These are phyloP conservation scores for Wallacemonas collosoma DNA, from an alignment of 208 protist genomes.

Conservation along the genomic window DNA sequence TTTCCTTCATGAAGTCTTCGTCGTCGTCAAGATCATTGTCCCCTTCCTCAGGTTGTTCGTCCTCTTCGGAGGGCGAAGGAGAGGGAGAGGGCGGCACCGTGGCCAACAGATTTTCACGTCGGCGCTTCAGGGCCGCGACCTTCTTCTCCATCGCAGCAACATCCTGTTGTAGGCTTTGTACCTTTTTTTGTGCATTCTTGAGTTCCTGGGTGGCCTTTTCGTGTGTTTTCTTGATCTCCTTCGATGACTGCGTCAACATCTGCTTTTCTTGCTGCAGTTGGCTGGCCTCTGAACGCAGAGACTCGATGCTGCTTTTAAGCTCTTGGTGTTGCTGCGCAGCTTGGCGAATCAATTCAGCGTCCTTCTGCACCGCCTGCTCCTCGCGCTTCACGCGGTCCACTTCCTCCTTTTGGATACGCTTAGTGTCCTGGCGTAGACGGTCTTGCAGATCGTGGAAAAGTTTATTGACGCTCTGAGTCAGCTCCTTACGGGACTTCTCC, in stretches of 20 bases:
- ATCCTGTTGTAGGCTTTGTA: constrained; percentile 54
- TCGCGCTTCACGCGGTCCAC: constrained; percentile 76
- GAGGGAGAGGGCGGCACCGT: constrained; percentile 53
- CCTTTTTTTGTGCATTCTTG: constrained; percentile 47
- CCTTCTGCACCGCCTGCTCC: constrained; percentile 77
- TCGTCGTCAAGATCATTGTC: constrained; percentile 43
- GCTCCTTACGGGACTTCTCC: constrained; percentile 85
- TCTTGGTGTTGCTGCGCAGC: constrained; percentile 76
- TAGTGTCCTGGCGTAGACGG: constrained; percentile 68
- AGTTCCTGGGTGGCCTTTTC: constrained; percentile 65
- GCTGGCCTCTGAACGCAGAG: constrained; percentile 60
- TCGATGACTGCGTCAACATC: constrained; percentile 53
- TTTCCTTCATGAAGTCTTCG: constrained; percentile 56
- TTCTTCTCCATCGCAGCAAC: constrained; percentile 67
- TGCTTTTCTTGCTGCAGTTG: constrained; percentile 63
- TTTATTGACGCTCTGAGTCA: constrained; percentile 61
- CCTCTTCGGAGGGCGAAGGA: constrained; percentile 25
- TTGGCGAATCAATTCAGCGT: constrained; percentile 76
- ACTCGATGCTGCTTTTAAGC: constrained; percentile 63
- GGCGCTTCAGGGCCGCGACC: constrained; percentile 39
- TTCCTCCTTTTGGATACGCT: constrained; percentile 72
- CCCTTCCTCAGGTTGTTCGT: constrained; percentile 25
- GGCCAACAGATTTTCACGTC: constrained; percentile 36
- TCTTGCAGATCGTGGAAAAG: constrained; percentile 76
- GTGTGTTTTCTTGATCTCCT: constrained; percentile 59